These are phyloP conservation scores for Mucor piriformis DNA, from an alignment of 371 early-diverging fungal genomes.

Conservation along the genomic window DNA sequence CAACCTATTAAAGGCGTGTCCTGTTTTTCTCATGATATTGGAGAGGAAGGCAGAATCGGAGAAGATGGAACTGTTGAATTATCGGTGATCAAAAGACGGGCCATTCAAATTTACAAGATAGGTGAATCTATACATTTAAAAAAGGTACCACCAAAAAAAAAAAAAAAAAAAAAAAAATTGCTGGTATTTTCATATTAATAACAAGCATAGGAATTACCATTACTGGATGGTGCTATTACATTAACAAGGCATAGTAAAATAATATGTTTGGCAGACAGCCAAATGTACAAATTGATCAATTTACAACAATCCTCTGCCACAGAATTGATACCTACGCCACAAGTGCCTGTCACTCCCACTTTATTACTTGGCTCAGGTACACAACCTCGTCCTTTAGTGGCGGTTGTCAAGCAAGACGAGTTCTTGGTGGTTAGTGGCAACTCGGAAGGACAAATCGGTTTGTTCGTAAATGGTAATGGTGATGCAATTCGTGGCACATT, in stretches of 20 bases:
- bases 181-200: too few species aligned
- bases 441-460: conserved; percentile 65
- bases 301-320: conserved; percentile 50
- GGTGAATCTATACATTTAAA: conserved; percentile 52
- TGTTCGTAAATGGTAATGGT: conserved; percentile 71
- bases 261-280: conserved; percentile 69
- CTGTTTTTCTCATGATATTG: conserved; percentile 64
- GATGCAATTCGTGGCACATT: conserved; percentile 81
- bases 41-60: conserved; percentile 60
- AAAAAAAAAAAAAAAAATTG: too few species aligned
- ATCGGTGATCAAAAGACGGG: conserved; percentile 65
- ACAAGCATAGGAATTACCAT: conserved; percentile 70
- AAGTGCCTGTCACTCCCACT: conserved; percentile 31
- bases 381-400: conserved; percentile 62
- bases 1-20: conserved; percentile 71
- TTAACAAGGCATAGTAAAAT: conserved; percentile 54
- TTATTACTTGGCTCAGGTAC: conserved; percentile 43
- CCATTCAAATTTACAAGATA: conserved; percentile 60
- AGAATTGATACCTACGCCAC: conserved; percentile 65
- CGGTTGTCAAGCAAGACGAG: conserved; percentile 66
- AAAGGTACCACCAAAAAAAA: conserved; percentile 55
- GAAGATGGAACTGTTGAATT: conserved; percentile 66
- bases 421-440: conserved; percentile 72
- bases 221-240: conserved; percentile 66
- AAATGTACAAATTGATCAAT: conserved; percentile 69